These are phyloP conservation scores for Biancaea sappan DNA, from an alignment of 306 rosid genomes.

Conservation along the genomic window DNA sequence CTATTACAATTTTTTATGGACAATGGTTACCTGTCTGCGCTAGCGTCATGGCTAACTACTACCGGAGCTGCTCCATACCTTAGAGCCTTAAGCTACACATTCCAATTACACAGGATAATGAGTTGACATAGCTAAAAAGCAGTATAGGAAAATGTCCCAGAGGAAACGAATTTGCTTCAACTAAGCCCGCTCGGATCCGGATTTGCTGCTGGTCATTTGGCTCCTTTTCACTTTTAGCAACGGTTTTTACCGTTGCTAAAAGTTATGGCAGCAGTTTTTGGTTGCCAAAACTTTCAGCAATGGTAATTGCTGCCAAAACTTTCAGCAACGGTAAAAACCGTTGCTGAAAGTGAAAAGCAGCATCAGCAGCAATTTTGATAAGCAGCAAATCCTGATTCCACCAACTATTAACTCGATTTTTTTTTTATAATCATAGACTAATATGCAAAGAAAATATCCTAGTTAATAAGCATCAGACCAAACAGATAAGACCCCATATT, in stretches of 20 bases:
- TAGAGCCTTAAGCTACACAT: conserved; percentile 71
- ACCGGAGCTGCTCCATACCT: conserved; percentile 89
- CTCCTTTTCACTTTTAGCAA: no score
- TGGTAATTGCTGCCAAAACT: no score
- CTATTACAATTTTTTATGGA: background rate
- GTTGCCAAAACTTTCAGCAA: no score
- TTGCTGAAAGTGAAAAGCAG: no score
- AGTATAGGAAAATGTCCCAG: conserved; percentile 20
- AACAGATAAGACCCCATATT: background rate
- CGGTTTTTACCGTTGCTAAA: no score
- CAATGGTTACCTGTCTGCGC: conserved; percentile 48
- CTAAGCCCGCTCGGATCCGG: no score
- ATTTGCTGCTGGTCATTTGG: no score
- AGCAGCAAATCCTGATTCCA: no score
- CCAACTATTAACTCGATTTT: background rate
- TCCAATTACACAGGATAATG: conserved; percentile 9
- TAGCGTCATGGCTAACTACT: conserved; percentile 39
- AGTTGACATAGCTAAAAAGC: background rate
- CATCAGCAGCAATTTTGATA: no score
- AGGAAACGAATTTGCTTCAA: background rate
- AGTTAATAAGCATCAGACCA: conserved; percentile 10
- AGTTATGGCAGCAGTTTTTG: no score
- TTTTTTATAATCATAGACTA: conserved; percentile 8
- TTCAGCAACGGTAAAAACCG: no score
- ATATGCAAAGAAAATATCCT: background rate